Evolutionary conservation across 768 basidiomycete species (phyloP).

Genomic region (Chalciporus chontae): DNA sequence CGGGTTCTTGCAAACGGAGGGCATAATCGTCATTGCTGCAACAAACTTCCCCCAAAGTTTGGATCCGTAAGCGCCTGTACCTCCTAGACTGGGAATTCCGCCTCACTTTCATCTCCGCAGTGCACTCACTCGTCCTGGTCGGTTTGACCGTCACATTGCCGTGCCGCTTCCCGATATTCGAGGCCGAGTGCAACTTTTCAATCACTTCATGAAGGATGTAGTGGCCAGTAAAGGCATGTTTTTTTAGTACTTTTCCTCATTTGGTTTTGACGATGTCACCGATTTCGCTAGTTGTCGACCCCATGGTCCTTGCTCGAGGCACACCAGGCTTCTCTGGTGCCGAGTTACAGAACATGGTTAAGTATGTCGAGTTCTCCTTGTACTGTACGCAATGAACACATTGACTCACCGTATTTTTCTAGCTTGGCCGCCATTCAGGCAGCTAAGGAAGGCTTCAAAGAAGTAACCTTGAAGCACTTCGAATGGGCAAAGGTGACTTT

Average conservation of each 20-base stretch:
- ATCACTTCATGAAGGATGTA: slow-evolving; percentile 87
- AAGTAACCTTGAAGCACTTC: slow-evolving; percentile 78
- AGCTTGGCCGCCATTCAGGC: slow-evolving; percentile 95
- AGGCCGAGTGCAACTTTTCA: slow-evolving; percentile 88
- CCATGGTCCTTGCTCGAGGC: slow-evolving; percentile 85
- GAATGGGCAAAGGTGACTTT: slow-evolving; percentile 93
- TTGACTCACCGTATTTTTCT: slow-evolving; percentile 1
- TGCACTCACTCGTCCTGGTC: slow-evolving; percentile 92
- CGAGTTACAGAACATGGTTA: slow-evolving; percentile 95
- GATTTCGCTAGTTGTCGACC: slow-evolving; percentile 62
- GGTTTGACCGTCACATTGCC: slow-evolving; percentile 91
- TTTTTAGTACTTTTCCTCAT: background rate
- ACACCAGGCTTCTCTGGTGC: slow-evolving; percentile 97
- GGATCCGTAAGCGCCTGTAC: slow-evolving; percentile 62
- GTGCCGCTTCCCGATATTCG: slow-evolving; percentile 95
- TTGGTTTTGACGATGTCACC: background rate
- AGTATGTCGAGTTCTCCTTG: slow-evolving; percentile 47
- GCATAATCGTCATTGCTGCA: slow-evolving; percentile 93
- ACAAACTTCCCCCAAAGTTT: slow-evolving; percentile 96
- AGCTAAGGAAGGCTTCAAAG: slow-evolving; percentile 71
- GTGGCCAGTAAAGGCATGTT: slow-evolving; percentile 52
- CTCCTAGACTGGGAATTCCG: background rate
- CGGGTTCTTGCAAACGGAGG: slow-evolving; percentile 90
- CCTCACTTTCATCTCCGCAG: slow-evolving; percentile 38
- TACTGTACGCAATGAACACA: background rate